Evolutionary conservation across 2,329 filamentous ascomycete genomes (phyloP).

Genomic region (Tolypocladium album): DNA sequence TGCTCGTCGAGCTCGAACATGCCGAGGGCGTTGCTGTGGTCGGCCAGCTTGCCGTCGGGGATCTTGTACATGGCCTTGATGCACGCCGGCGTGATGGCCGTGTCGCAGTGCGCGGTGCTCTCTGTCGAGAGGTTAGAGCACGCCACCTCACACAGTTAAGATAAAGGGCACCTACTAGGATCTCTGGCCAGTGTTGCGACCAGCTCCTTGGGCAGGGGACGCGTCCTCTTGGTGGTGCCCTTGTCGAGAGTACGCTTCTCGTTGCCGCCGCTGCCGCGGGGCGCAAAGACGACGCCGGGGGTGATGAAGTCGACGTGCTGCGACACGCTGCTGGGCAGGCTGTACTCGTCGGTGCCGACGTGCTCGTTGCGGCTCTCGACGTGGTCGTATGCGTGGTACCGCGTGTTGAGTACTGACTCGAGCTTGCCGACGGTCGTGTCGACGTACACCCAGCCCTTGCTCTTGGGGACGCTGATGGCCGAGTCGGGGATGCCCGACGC

Average conservation of each 20-base stretch:
- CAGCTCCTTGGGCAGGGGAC: not conserved
- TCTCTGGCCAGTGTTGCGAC: not conserved
- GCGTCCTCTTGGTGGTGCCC: not conserved
- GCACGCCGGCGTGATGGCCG: slow-evolving; percentile 46
- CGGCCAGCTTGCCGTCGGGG: slow-evolving; percentile 22
- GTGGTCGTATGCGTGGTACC: not conserved
- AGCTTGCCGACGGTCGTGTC: not conserved
- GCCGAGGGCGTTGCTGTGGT: slow-evolving; percentile 34
- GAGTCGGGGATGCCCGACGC: not conserved
- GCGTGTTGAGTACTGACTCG: not conserved
- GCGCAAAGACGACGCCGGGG: slow-evolving; percentile 19
- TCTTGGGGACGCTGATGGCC: not conserved
- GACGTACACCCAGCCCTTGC: not conserved
- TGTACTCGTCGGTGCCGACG: slow-evolving; percentile 30
- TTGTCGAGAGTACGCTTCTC: not conserved
- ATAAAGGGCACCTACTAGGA: not conserved
- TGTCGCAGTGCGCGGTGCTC: slow-evolving; percentile 28
- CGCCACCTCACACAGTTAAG: not conserved
- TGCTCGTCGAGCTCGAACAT: slow-evolving; percentile 42
- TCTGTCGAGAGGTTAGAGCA: not conserved
- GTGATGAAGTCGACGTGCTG: slow-evolving; percentile 30
- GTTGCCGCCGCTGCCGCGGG: not conserved
- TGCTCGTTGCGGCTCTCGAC: slow-evolving; percentile 10
- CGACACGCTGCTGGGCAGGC: slow-evolving; percentile 23
- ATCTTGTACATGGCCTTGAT: slow-evolving; percentile 37